Percentiles rank a stretch among this genome's conserved stretches.
phyloP scores from a whole-genome alignment of 1,284 basidiomycete species.

The Paramarasmius palmivorus region DNA sequence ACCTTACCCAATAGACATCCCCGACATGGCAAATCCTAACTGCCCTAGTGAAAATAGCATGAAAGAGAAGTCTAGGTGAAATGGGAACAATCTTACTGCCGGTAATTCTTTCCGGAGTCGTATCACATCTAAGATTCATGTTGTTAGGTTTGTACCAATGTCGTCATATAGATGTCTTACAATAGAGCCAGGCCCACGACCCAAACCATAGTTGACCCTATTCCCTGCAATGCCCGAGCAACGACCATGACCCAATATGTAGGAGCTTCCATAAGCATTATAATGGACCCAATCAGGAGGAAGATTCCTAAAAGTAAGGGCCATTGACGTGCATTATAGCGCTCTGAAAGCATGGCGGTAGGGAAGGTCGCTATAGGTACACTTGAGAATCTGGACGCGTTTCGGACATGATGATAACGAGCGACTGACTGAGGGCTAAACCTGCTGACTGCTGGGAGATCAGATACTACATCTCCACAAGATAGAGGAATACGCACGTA shows the following conservation, averaged over 20 bases:
- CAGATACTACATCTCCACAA: neutral
- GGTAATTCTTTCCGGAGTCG: conserved; percentile 54
- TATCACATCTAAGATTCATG: conserved; percentile 57
- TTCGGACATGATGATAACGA: neutral
- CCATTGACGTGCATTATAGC: conserved; percentile 49
- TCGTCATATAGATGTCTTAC: conserved; percentile 36
- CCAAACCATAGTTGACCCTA: conserved; percentile 77
- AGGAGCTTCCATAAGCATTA: conserved; percentile 78
- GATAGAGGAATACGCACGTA: conserved; percentile 5
- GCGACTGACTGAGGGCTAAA: conserved; percentile 48
- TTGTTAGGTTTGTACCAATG: neutral
- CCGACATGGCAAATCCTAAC: conserved; percentile 72
- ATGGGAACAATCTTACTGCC: conserved; percentile 50
- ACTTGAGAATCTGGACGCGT: neutral
- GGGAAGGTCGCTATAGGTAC: conserved; percentile 60
- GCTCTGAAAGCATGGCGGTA: conserved; percentile 69
- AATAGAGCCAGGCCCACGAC: conserved; percentile 71
- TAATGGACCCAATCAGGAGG: conserved; percentile 56
- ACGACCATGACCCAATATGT: conserved; percentile 72
- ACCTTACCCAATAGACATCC: conserved; percentile 63
- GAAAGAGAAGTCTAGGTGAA: neutral
- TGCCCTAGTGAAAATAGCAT: conserved; percentile 45
- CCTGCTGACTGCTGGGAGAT: conserved; percentile 40
- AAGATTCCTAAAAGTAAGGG: conserved; percentile 64
- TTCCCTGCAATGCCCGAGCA: conserved; percentile 71